phyloP scores from a whole-genome alignment of 805 yeast genomes.

The Pichia cephalocereana region DNA sequence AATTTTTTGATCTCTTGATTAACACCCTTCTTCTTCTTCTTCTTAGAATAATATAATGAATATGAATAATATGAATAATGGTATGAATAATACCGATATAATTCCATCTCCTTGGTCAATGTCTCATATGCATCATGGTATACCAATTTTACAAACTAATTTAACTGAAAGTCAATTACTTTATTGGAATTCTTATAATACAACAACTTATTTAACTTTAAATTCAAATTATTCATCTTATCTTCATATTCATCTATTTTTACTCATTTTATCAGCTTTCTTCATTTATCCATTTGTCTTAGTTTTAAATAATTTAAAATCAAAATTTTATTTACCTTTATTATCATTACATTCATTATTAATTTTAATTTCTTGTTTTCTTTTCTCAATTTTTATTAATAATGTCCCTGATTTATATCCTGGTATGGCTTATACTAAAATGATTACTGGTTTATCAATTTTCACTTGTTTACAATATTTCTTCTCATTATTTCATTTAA shows the following conservation, averaged over 20 bases:
- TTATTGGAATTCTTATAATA: slow-evolving; percentile 73
- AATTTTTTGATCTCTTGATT: too few relatives aligned
- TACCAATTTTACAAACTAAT: slow-evolving; percentile 60
- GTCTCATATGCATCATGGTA: slow-evolving; percentile 46
- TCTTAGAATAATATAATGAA: too few relatives aligned
- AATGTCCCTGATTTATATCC: slow-evolving; percentile 68
- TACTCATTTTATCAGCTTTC: slow-evolving; percentile 36
- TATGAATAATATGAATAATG: too few relatives aligned
- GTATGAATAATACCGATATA: too few relatives aligned
- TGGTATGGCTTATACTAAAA: slow-evolving; percentile 57
- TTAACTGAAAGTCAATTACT: slow-evolving; percentile 44
- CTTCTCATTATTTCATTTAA: slow-evolving; percentile 35
- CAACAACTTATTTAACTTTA: slow-evolving; percentile 63
- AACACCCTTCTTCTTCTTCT: too few relatives aligned
- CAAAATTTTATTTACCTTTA: slow-evolving; percentile 49
- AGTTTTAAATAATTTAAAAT: slow-evolving; percentile 50
- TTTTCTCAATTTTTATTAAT: slow-evolving; percentile 47
- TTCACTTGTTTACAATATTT: slow-evolving; percentile 44
- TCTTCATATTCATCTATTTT: slow-evolving; percentile 44
- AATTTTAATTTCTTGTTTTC: slow-evolving; percentile 41
- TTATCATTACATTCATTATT: slow-evolving; percentile 42
- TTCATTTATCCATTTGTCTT: slow-evolving; percentile 61
- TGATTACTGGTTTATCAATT: slow-evolving; percentile 53
- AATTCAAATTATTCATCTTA: slow-evolving; percentile 41
- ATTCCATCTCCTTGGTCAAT: slow-evolving; percentile 30